Conservation (phyloP, 768 basidiomycete genomes). For the Lentinula lateritia region DNA sequence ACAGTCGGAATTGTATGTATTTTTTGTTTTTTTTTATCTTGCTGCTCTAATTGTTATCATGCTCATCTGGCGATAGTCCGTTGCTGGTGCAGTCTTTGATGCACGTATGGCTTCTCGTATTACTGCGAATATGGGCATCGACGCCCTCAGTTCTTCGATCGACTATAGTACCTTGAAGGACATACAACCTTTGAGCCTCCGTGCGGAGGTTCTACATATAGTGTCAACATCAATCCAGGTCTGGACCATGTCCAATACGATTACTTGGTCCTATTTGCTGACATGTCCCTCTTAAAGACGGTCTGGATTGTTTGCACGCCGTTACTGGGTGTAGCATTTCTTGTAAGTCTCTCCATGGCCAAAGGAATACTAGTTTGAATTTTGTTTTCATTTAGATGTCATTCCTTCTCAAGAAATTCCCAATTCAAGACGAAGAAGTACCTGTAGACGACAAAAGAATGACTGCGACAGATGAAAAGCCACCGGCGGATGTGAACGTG, state of each 20-base stretch:
- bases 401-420: conserved; percentile 30
- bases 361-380: conserved; percentile 1
- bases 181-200: conserved; percentile 40
- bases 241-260: conserved; percentile 11
- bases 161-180: conserved; percentile 46
- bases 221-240: conserved; percentile 65
- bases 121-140: conserved; percentile 39
- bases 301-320: conserved; percentile 75
- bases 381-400: conserved; percentile 27
- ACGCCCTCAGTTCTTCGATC: conserved; percentile 40
- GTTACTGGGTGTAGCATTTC: conserved; percentile 56
- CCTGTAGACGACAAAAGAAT: conserved; percentile 1
- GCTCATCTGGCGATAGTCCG: conserved; percentile 42
- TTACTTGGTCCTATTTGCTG: conserved; percentile 5
- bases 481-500: conserved; percentile 1
- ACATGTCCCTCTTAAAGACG: conserved; percentile 32
- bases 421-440: conserved; percentile 20
- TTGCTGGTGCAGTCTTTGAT: conserved; percentile 72
- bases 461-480: background rate
- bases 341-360: conserved; percentile 34
- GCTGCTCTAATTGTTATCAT: conserved; percentile 8
- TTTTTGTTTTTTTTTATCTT: background rate
- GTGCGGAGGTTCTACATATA: conserved; percentile 41
- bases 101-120: conserved; percentile 41
- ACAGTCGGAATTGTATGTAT: conserved; percentile 74